Evolutionary conservation across 2,329 filamentous ascomycete genomes (phyloP), one percentile per base, ranked within the genome.

Genomic region (Cytospora chrysosperma): DNA sequence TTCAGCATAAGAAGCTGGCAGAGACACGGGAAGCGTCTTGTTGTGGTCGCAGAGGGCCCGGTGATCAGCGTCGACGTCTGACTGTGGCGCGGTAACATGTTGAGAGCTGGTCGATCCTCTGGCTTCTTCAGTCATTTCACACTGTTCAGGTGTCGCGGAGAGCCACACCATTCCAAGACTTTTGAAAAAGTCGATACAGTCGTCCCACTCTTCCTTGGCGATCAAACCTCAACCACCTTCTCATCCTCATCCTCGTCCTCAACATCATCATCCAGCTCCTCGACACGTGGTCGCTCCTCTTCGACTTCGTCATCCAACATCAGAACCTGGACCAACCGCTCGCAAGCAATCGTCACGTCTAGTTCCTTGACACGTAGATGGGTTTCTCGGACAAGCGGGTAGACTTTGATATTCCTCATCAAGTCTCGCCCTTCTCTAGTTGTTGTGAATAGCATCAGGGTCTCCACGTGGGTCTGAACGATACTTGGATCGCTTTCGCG

Each of bases 391-490:
- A 98, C 81, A 54, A 98, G 88, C 0, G 93, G 92, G 75, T 99
- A 99, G 1, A 97, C 91, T 70, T 92, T 91, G 53, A 94, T 81
- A 21, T 83, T 79, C 21, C 93, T 84, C 82, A 98, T 80, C 61
- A 85, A 78, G 8, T 96, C 90, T 65, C 94, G 84, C 1, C 89
- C 92, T 69, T 88, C 81, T 8, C 86, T 82, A 9, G 91, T 94
- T 7, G 90, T 93, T 0, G 91, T 93, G 63, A 99, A 76, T 21
- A 99, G 78, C 62, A 93, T 83, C 61, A 99, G 75, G 1, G 93
- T 97, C 78, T 99, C 95, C 24, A 99, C 77, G 74, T 98, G 93
- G 3, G 91, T 95, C 72, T 90, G 86, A 60, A 97, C 82, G 67
- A 97, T 95, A 54, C 85, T 84, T 19, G 78, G 75, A 70, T 97